These are phyloP conservation scores for Zoysia pacifica DNA, from an alignment of 176 grass and related monocot species.

Conservation along the genomic window DNA sequence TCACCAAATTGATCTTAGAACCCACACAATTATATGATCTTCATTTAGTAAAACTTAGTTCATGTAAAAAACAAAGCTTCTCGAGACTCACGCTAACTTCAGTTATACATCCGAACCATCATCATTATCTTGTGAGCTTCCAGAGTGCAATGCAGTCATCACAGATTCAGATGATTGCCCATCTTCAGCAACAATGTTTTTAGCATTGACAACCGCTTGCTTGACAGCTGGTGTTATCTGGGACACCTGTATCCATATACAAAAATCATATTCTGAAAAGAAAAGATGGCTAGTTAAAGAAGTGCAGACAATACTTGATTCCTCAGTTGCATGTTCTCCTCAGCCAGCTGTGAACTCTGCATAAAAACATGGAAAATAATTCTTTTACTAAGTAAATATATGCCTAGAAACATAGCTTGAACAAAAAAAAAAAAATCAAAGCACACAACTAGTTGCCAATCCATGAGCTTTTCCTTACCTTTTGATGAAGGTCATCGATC, in stretches of 20 bases:
- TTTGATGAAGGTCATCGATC: slow-evolving; percentile 68
- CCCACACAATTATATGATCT: neutral
- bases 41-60: neutral
- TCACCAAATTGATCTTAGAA: neutral
- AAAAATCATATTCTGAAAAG: slow-evolving; percentile 8
- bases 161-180: slow-evolving; percentile 98
- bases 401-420: neutral
- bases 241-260: slow-evolving; percentile 51
- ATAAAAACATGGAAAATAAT: slow-evolving; percentile 19
- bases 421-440: neutral
- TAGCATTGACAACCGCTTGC: slow-evolving; percentile 49
- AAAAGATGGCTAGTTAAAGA: neutral
- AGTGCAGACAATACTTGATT: slow-evolving; percentile 56
- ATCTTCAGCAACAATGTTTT: slow-evolving; percentile 78
- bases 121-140: slow-evolving; percentile 83
- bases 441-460: neutral
- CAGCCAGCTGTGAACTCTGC: slow-evolving; percentile 61
- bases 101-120: slow-evolving; percentile 88
- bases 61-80: neutral
- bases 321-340: slow-evolving; percentile 85
- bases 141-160: slow-evolving; percentile 75
- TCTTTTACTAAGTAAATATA: neutral
- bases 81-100: slow-evolving; percentile 66
- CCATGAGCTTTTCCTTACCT: slow-evolving; percentile 55
- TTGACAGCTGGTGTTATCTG: slow-evolving; percentile 50